A percentile compares a stretch with the other conserved stretches of the same genome.
Evolutionary conservation across 73 alveolate species (phyloP).

Genomic region (Tetrahymena borealis): DNA sequence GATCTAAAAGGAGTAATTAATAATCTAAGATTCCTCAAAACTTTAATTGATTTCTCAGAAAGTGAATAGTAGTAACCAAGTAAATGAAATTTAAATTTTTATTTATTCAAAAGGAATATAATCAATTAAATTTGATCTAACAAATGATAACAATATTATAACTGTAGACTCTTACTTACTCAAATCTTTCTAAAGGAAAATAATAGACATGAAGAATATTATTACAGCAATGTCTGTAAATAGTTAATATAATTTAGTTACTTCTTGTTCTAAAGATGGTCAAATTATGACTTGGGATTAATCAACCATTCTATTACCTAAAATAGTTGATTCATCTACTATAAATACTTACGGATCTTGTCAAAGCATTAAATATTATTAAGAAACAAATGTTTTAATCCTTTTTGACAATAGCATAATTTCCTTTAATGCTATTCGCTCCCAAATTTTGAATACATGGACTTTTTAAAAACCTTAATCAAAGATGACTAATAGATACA

Average conservation of each 20-base stretch:
- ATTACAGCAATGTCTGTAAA: not conserved
- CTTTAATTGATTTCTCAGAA: not conserved
- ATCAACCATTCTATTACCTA: not conserved
- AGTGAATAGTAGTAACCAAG: not conserved
- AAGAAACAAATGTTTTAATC: not conserved
- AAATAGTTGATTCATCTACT: not conserved
- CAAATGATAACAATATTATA: not conserved
- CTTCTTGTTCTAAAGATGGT: not conserved
- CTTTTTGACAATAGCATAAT: not conserved
- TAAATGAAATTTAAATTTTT: not conserved
- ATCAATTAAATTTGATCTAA: not conserved
- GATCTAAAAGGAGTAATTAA: no score
- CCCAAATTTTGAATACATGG: not conserved
- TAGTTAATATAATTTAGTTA: not conserved
- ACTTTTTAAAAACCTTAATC: not conserved
- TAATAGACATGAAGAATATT: not conserved
- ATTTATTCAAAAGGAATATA: not conserved
- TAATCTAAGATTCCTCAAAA: not conserved
- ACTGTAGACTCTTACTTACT: not conserved
- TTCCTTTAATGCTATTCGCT: not conserved
- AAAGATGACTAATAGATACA: not conserved
- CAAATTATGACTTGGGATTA: not conserved
- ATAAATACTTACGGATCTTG: not conserved
- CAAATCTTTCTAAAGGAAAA: not conserved
- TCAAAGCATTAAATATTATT: not conserved